A percentile compares a stretch with the other conserved stretches of the same genome.
Conservation (phyloP, 1,284 basidiomycete species). For the Apiotrichum sp. region DNA sequence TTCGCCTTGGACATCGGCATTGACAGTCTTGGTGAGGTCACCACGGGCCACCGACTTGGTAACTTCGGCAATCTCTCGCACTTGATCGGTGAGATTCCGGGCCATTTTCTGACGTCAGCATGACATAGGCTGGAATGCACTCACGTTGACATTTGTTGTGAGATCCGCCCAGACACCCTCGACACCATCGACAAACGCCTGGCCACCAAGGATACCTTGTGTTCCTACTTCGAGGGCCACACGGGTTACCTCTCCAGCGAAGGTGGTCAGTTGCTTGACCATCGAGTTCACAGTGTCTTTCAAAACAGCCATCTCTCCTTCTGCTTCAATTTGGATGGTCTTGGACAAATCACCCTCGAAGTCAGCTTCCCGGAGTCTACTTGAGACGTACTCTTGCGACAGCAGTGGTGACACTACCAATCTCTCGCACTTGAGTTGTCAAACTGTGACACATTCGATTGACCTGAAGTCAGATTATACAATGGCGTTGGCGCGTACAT, state of each 20-base stretch:
- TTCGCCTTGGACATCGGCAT: conserved; percentile 94
- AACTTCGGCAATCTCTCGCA: conserved; percentile 92
- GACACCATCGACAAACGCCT: conserved; percentile 83
- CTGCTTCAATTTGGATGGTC: conserved; percentile 62
- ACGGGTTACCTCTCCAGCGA: conserved; percentile 90
- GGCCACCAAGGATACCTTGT: conserved; percentile 85
- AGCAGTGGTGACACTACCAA: conserved; percentile 85
- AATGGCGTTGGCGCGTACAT: conserved; percentile 55
- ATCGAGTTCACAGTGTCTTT: conserved; percentile 64
- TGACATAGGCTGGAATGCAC: conserved; percentile 20
- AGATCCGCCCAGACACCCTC: conserved; percentile 92
- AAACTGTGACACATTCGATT: conserved; percentile 90
- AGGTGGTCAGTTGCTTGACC: conserved; percentile 83
- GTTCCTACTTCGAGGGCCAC: conserved; percentile 90
- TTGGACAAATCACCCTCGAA: conserved; percentile 49
- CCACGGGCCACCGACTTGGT: conserved; percentile 95
- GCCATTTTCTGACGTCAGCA: conserved; percentile 64
- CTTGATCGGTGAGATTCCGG: conserved; percentile 89
- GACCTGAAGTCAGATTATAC: conserved; percentile 53
- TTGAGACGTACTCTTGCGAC: conserved; percentile 56
- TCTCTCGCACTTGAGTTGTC: conserved; percentile 89
- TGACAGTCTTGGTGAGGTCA: conserved; percentile 80
- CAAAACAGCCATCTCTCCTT: conserved; percentile 83
- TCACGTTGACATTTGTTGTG: conserved; percentile 78
- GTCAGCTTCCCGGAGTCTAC: conserved; percentile 6